Percentiles rank a stretch among this genome's conserved stretches.
These are phyloP conservation scores for Alternaria sp. DNA, from an alignment of 2,329 filamentous ascomycete genomes.

Conservation along the genomic window DNA sequence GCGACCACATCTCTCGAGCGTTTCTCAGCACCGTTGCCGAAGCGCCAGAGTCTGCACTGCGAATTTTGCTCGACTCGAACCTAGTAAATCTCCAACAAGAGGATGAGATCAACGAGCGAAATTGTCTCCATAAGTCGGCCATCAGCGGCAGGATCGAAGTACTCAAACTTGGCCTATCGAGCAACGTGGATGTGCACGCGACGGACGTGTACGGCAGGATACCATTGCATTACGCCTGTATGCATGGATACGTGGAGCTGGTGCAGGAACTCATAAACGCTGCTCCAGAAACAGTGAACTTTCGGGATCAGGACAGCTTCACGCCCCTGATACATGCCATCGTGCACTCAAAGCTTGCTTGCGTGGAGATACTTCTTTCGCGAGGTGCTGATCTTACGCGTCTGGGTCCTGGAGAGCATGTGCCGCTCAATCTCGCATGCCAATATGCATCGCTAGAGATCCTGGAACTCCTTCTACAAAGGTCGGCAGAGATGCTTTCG, in stretches of 20 bases:
- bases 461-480: conserved; percentile 81
- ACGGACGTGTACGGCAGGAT: conserved; percentile 94
- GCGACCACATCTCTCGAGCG: conserved; percentile 83
- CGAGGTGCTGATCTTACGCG: conserved; percentile 86
- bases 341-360: conserved; percentile 81
- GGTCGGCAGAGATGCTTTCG: conserved; percentile 81
- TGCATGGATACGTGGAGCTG: conserved; percentile 89
- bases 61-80: conserved; percentile 77
- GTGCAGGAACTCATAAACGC: conserved; percentile 74
- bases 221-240: conserved; percentile 93
- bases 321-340: conserved; percentile 95
- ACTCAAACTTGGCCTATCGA: conserved; percentile 75
- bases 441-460: conserved; percentile 88
- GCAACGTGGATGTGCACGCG: conserved; percentile 76
- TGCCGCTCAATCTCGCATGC: conserved; percentile 92
- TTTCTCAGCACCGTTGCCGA: conserved; percentile 91
- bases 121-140: conserved; percentile 94
- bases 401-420: conserved; percentile 84
- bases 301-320: conserved; percentile 96
- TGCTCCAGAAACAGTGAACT: conserved; percentile 77
- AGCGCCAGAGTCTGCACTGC: conserved; percentile 77
- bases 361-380: conserved; percentile 78
- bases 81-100: conserved; percentile 90
- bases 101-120: conserved; percentile 97
- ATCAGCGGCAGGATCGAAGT: conserved; percentile 88